phyloP scores from a whole-genome alignment of 2,329 filamentous ascomycete genomes.

The Annulohypoxylon truncatum region DNA sequence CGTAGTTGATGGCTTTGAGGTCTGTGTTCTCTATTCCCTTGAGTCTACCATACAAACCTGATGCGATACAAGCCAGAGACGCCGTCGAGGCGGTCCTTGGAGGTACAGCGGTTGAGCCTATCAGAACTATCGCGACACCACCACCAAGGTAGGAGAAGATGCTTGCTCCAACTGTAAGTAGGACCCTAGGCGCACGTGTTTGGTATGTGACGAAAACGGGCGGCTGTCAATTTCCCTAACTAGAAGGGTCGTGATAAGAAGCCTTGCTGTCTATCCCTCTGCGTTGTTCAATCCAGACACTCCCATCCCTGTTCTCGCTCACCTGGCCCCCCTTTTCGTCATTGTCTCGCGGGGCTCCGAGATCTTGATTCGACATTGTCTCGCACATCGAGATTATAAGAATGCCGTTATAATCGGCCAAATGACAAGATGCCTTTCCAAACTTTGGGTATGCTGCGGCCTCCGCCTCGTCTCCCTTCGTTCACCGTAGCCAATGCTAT shows the following conservation, averaged over 20 bases:
- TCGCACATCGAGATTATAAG: constrained; percentile 41
- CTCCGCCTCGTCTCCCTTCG: constrained; percentile 31
- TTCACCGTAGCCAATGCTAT: constrained; percentile 25
- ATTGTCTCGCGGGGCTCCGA: constrained; percentile 34
- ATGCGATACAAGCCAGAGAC: constrained; percentile 19
- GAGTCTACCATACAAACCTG: constrained; percentile 17
- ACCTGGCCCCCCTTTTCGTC: constrained; percentile 41
- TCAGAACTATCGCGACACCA: constrained; percentile 36
- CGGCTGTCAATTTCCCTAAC: constrained; percentile 27
- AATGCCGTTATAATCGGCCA: constrained; percentile 36
- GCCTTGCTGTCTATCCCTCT: constrained; percentile 37
- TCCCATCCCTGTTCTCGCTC: constrained; percentile 37
- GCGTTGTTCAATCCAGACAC: constrained; percentile 36
- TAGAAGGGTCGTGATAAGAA: constrained; percentile 26
- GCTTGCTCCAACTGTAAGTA: constrained; percentile 32
- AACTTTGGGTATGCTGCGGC: constrained; percentile 25
- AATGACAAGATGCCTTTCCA: constrained; percentile 32
- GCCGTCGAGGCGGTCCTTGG: constrained; percentile 17
- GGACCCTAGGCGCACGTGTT: constrained; percentile 32
- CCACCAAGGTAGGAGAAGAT: constrained; percentile 23
- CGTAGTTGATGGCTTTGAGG: constrained; percentile 15
- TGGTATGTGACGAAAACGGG: constrained; percentile 34
- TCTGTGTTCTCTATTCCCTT: not conserved
- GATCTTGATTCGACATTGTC: constrained; percentile 41
- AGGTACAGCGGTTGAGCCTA: constrained; percentile 24